Conservation (phyloP, 2,329 filamentous ascomycete species). For the Sclerotinia subarctica region DNA sequence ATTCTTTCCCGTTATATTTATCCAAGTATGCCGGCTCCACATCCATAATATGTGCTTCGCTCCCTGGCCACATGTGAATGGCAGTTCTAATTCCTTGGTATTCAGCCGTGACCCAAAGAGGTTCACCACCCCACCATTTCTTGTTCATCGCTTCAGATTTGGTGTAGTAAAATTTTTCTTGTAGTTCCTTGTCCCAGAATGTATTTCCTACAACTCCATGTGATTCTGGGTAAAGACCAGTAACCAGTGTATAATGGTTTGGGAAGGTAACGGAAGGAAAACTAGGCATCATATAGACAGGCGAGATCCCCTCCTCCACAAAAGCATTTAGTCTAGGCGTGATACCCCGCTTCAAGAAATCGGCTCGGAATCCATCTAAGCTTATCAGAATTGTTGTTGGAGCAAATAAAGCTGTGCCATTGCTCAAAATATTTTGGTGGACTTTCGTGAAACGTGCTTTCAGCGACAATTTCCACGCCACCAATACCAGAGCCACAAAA, state of each 20-base stretch:
- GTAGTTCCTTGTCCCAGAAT: conserved; percentile 80
- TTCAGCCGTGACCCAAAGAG: conserved; percentile 91
- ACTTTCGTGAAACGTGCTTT: conserved; percentile 41
- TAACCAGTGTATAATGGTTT: conserved; percentile 91
- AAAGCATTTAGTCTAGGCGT: conserved; percentile 78
- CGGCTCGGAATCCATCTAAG: conserved; percentile 88
- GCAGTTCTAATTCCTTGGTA: conserved; percentile 72
- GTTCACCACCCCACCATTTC: conserved; percentile 95
- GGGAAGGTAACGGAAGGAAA: conserved; percentile 97
- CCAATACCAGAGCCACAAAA: conserved; percentile 54
- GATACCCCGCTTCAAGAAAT: conserved; percentile 79
- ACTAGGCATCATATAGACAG: conserved; percentile 86
- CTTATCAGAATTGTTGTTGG: conserved; percentile 93
- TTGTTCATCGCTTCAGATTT: conserved; percentile 70
- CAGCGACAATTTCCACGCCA: conserved; percentile 58
- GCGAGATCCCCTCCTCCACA: conserved; percentile 79
- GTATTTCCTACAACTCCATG: conserved; percentile 92
- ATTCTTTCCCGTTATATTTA: conserved; percentile 76
- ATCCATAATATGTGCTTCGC: conserved; percentile 78
- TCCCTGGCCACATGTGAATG: conserved; percentile 98
- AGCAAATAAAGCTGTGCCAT: conserved; percentile 84
- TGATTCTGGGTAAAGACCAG: conserved; percentile 85
- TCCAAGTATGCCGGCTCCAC: conserved; percentile 78
- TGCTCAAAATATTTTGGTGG: conserved; percentile 52
- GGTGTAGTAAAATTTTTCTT: conserved; percentile 86